Percentiles rank a stretch among this genome's conserved stretches.
These are phyloP conservation scores for Calonectria ilicicola DNA, from an alignment of 2,329 filamentous ascomycete genomes.

Conservation along the genomic window DNA sequence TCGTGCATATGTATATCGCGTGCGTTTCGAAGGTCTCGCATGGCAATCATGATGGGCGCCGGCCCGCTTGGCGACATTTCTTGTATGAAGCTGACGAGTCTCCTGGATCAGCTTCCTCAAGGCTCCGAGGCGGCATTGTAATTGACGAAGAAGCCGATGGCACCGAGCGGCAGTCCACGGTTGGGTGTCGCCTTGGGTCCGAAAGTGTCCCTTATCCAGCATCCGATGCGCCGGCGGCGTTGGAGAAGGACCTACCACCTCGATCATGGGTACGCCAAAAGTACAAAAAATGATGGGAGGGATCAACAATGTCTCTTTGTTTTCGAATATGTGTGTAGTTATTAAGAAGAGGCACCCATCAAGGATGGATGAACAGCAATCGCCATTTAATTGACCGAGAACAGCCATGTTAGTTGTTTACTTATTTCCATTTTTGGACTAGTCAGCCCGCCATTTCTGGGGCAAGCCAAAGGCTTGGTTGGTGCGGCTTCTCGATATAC, in stretches of 20 bases:
- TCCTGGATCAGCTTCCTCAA: conserved; percentile 51
- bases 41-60: conserved; percentile 10
- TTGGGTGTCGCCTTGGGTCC: conserved; percentile 37
- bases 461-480: conserved; percentile 24
- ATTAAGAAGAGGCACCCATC: too few species aligned
- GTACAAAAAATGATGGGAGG: neutral
- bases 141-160: conserved; percentile 59
- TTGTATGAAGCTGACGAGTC: conserved; percentile 21
- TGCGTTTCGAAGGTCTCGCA: conserved; percentile 39
- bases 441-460: conserved; percentile 32
- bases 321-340: neutral
- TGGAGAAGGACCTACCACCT: conserved; percentile 1
- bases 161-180: conserved; percentile 63
- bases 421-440: conserved; percentile 45
- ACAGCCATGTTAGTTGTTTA: conserved; percentile 42
- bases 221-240: conserved; percentile 33
- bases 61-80: conserved; percentile 37
- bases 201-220: neutral
- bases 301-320: neutral
- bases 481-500: conserved; percentile 30
- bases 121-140: conserved; percentile 56
- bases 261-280: neutral
- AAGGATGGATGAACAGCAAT: neutral
- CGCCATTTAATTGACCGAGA: neutral
- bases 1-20: conserved; percentile 47